These are phyloP conservation scores for Ormosia emarginata DNA, from an alignment of 306 rosid genomes.

Conservation along the genomic window DNA sequence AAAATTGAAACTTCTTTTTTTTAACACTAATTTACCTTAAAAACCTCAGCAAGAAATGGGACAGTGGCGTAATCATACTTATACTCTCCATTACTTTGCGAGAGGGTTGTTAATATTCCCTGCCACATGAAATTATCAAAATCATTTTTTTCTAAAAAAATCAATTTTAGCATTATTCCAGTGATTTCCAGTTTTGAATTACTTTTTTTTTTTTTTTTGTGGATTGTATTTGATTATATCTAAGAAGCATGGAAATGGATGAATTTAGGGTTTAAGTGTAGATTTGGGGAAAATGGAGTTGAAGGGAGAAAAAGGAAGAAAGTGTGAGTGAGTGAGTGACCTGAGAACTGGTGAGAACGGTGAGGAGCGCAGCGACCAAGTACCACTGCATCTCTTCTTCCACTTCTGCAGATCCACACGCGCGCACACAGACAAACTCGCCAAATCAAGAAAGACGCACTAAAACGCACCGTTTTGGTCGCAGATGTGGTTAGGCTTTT, in stretches of 20 bases:
- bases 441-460: neutral
- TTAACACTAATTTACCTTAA: slow-evolving; percentile 48
- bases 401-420: slow-evolving; percentile 23
- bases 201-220: neutral
- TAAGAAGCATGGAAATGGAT: neutral
- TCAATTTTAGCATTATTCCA: neutral
- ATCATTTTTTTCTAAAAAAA: neutral
- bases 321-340: neutral
- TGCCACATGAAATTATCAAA: slow-evolving; percentile 24
- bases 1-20: neutral
- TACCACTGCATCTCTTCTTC: slow-evolving; percentile 47
- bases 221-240: neutral
- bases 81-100: slow-evolving; percentile 73
- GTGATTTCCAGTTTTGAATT: too few relatives aligned
- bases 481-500: neutral
- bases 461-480: slow-evolving; percentile 22
- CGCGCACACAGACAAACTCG: neutral
- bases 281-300: neutral
- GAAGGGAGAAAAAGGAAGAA: neutral
- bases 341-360: slow-evolving; percentile 53
- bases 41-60: slow-evolving; percentile 87
- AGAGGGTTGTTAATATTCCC: slow-evolving; percentile 88
- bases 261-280: neutral
- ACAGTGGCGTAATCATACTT: slow-evolving; percentile 89
- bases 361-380: slow-evolving; percentile 42